Evolutionary conservation across 768 basidiomycete species (phyloP).

Genomic region (Panus rudis): DNA sequence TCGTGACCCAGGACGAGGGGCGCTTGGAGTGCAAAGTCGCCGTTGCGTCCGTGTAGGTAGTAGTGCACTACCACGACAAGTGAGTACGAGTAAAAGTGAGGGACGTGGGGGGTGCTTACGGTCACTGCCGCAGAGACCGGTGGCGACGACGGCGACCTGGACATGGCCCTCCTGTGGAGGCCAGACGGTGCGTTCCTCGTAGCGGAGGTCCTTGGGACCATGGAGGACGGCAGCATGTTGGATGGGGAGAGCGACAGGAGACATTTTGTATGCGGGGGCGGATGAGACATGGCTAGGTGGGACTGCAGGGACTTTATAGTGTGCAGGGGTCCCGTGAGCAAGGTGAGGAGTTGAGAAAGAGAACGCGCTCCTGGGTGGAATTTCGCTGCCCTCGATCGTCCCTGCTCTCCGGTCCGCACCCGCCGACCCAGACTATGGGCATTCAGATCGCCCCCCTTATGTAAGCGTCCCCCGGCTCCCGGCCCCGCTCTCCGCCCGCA

Average conservation of each 20-base stretch:
- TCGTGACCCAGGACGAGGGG: constrained; percentile 95
- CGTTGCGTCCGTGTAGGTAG: constrained; percentile 83
- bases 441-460: no score
- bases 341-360: no score
- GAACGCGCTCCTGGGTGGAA: no score
- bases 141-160: constrained; percentile 73
- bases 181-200: constrained; percentile 68
- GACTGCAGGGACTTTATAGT: constrained; percentile 13
- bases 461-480: no score
- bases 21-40: constrained; percentile 79
- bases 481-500: no score
- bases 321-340: background rate
- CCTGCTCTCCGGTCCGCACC: no score
- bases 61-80: constrained; percentile 91
- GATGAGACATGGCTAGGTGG: constrained; percentile 14
- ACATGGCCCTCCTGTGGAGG: constrained; percentile 67
- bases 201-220: constrained; percentile 73
- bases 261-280: constrained; percentile 25
- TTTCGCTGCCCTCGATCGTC: no score
- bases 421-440: no score
- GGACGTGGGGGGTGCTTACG: constrained; percentile 34
- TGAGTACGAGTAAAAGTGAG: background rate
- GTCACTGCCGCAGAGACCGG: constrained; percentile 89
- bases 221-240: constrained; percentile 77
- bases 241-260: constrained; percentile 41